Base-by-base conservation (phyloP, 306 rosid genomes). In the Cicer pinnatifidum region DNA sequence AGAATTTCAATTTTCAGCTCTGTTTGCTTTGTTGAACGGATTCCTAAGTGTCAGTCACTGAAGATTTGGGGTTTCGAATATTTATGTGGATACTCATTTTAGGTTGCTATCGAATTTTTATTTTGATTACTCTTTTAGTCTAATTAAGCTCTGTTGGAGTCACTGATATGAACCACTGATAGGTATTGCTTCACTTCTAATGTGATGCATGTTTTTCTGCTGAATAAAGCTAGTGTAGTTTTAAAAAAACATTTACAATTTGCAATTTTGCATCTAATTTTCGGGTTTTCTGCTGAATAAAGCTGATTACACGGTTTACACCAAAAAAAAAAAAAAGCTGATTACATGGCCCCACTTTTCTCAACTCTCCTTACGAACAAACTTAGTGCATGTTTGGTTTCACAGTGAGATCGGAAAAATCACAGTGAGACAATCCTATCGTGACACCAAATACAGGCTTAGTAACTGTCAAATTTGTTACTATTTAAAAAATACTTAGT, bases 11-110 rank as follows among this genome's bases (percentile, higher is more conserved):
- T 77, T 48, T 6, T 35, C 39, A 8, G 64, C 62, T 81, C 7
- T 19, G 47, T 71, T 66, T 71, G 15, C 39, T 65, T 66, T 37
- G 68, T 66, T 75, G 73, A 79, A 59, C 52, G 10, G 74, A 37
- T 39, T 44, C 59, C 62, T 44, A 8, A 75, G 84, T 79, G 73
- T 67, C 71, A 44, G 48, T 45, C 44, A 53, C 62, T 75, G 12
- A n/a, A 16, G 44, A 43, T 78, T 67, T 76, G 79, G 73, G 76
- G 35, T 43, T 75, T 69, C 5, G 5, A 61, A 16, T 61, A 11
- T 12, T 28, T 60, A 15, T 11, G 11, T 40, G 11, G 17, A 11
- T 41, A 23, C 28, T 5, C 1, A 62, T 50, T 66, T 70, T 44
- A 50, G 65, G 50, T 58, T 62, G 2, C 44, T 23, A 7, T 48